phyloP scores from a whole-genome alignment of 1,139 yeast species.

The Pichia sp. region DNA sequence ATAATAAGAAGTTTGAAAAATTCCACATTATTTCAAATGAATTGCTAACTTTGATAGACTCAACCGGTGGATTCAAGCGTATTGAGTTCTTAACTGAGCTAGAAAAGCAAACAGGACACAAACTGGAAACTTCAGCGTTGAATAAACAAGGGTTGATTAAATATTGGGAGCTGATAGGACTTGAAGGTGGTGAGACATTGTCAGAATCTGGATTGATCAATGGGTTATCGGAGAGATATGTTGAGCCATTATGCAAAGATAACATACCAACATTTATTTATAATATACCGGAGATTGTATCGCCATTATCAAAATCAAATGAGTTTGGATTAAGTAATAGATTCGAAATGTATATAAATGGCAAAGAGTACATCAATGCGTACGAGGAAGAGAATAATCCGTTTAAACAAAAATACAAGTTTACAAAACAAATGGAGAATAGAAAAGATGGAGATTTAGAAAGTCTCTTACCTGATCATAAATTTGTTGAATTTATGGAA shows the following conservation, averaged over 20 bases:
- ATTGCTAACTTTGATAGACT: conserved; percentile 13
- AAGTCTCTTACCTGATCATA: conserved; percentile 62
- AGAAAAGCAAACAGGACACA: conserved; percentile 39
- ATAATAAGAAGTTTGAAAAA: conserved; percentile 14
- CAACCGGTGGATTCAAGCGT: conserved; percentile 32
- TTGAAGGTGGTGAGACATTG: not conserved
- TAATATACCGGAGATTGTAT: conserved; percentile 78
- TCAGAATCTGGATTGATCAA: conserved; percentile 60
- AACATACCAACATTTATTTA: conserved; percentile 62
- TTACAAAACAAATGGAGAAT: conserved; percentile 46
- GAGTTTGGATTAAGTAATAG: conserved; percentile 37
- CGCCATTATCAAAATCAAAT: conserved; percentile 79
- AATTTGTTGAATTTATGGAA: conserved; percentile 69
- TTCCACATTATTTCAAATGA: conserved; percentile 26
- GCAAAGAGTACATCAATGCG: conserved; percentile 83
- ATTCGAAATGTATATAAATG: conserved; percentile 77
- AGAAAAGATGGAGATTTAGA: conserved; percentile 53
- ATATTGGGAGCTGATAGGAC: conserved; percentile 1
- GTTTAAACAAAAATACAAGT: conserved; percentile 53
- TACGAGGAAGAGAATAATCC: conserved; percentile 97
- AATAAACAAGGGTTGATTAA: not conserved
- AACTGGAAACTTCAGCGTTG: not conserved
- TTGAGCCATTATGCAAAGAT: conserved; percentile 54
- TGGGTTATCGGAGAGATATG: conserved; percentile 48
- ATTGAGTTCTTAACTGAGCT: conserved; percentile 59